Evolutionary conservation across 768 basidiomycete genomes (phyloP).

Genomic region (Leccinum truebloodii): DNA sequence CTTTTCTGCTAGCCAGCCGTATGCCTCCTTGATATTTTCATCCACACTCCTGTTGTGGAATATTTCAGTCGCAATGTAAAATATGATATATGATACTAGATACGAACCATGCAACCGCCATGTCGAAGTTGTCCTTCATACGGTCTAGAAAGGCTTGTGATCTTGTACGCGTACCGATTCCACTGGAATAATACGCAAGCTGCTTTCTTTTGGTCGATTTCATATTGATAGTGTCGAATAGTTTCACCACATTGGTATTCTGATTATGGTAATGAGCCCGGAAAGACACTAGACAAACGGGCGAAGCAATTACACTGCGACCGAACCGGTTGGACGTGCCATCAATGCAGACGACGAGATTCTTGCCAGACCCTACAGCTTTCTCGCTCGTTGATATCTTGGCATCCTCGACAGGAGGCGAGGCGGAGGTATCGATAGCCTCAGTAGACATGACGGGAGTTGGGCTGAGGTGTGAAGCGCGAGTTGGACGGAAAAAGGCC

Average conservation of each 20-base stretch:
- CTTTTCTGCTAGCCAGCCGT: not conserved
- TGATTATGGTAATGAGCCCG: not conserved
- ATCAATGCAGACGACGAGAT: not conserved
- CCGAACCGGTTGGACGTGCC: not conserved
- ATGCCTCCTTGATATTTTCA: not conserved
- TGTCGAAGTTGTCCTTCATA: not conserved
- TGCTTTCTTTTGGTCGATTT: not conserved
- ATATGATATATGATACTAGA: not conserved
- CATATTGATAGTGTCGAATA: not conserved
- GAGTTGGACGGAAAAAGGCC: not conserved
- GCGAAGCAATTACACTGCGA: not conserved
- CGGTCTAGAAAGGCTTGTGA: not conserved
- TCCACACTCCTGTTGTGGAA: not conserved
- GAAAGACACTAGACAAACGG: not conserved
- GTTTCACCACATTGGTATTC: not conserved
- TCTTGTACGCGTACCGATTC: not conserved
- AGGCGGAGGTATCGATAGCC: not conserved
- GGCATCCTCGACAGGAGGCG: not conserved
- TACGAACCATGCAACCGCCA: not conserved
- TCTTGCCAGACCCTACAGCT: not conserved
- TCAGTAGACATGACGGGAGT: not conserved
- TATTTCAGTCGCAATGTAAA: not conserved
- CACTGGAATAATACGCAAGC: not conserved
- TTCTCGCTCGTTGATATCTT: not conserved
- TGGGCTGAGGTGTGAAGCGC: not conserved